Evolutionary conservation across 1,139 yeast genomes (phyloP), one percentile per base, ranked within the genome.

Genomic region (Hansenula lynferdii): DNA sequence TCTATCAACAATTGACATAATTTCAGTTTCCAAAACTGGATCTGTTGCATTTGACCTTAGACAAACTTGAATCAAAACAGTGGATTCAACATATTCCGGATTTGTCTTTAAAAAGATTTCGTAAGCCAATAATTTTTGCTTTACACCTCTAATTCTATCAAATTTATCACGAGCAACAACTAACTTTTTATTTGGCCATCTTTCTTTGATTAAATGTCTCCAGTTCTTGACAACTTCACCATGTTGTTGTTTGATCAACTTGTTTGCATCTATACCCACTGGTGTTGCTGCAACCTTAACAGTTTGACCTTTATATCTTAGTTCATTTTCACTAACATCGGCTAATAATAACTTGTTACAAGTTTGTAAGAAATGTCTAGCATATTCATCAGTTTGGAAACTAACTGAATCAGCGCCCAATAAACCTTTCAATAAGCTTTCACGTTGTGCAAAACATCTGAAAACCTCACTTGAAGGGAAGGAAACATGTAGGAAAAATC

Each of bases 381-480:
- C 94, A 51, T 90, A 92, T 58, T 92, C 98, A 25, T 81, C 80
- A 10, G 94, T 89, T 60, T 92, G 98, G 67, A 92, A 90, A 1
- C 92, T 80, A 34, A 94, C 75, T 42, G 85, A 77, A 53, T 89
- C 86, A 3, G 97, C 90, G 5, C 96, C 97, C 34, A 94, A 66
- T 67, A 92, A 73, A 12, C 99, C 98, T 46, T 76, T 74, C 19
- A 94, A 67, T 17, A 94, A 70, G 22, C 75, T 76, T 39, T 76
- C 80, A 53, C 98, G 72, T 55, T 87, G 94, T 1, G 97, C 96
- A 47, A 92, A 72, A 56, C 97, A 90, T 48, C 97, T 72, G 64
- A 92, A 94, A 5, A 92, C 96, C 61, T 92, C 99, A 35, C 94
- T 81, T 3, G 96, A 85, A 8, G 98, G 98, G 67, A 92, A 92